Percentiles rank a stretch among this genome's conserved stretches.
Evolutionary conservation across 1,139 yeast species (phyloP).

Genomic region (Protomyces arabidopsidicola): DNA sequence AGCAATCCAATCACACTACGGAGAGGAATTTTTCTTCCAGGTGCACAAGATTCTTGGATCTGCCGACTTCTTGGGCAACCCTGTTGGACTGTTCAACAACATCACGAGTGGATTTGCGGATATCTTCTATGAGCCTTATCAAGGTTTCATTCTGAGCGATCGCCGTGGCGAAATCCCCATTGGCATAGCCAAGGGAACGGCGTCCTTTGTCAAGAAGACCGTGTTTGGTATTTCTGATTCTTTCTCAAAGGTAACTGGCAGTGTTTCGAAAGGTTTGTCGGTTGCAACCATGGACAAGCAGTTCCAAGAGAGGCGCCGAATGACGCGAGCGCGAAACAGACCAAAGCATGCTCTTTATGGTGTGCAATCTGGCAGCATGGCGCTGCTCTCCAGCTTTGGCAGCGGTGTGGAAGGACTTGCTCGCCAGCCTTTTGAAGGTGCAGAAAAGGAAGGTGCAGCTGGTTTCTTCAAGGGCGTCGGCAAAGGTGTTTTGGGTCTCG

Average conservation of each 20-base stretch:
- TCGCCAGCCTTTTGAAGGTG: conserved; percentile 84
- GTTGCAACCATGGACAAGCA: conserved; percentile 82
- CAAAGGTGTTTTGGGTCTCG: conserved; percentile 88
- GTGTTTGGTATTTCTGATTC: conserved; percentile 94
- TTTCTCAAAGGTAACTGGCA: conserved; percentile 85
- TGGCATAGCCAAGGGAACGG: conserved; percentile 91
- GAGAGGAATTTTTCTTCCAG: conserved; percentile 88
- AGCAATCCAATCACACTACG: conserved; percentile 76
- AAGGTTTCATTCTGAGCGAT: conserved; percentile 89
- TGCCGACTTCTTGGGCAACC: conserved; percentile 94
- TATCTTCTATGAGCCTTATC: conserved; percentile 94
- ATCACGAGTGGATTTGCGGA: conserved; percentile 93
- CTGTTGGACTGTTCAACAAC: conserved; percentile 91
- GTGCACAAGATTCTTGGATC: conserved; percentile 90
- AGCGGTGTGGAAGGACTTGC: conserved; percentile 92
- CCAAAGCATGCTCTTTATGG: conserved; percentile 91
- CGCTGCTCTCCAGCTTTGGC: conserved; percentile 78
- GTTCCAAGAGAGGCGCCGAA: conserved; percentile 72
- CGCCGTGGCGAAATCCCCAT: conserved; percentile 94
- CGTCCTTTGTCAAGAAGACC: conserved; percentile 88
- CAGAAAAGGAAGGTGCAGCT: conserved; percentile 72
- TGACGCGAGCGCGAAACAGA: conserved; percentile 66
- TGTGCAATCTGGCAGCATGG: conserved; percentile 78
- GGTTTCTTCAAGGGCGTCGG: conserved; percentile 95
- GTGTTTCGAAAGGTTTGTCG: conserved; percentile 88